phyloP scores from a whole-genome alignment of 2,329 filamentous ascomycete species.

The Alternaria gaisen region DNA sequence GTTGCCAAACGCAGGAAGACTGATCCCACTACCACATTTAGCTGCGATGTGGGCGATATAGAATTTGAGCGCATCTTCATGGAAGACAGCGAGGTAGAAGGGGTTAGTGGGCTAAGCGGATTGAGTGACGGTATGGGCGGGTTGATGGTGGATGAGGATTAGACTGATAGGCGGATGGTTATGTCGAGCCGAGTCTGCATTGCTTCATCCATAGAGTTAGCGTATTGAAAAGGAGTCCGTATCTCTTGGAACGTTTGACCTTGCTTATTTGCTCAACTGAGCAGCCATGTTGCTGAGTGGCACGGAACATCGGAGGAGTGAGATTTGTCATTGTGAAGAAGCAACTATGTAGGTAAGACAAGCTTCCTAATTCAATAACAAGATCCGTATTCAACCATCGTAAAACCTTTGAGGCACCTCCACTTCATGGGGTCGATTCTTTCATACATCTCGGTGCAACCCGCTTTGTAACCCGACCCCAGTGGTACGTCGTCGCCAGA shows the following conservation, averaged over 20 bases:
- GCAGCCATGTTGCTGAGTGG: too few species aligned
- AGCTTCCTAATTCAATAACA: too few species aligned
- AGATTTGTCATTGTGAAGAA: not conserved
- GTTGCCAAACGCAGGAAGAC: slow-evolving; percentile 8
- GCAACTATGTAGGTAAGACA: not conserved
- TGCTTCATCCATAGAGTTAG: not conserved
- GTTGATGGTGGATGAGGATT: slow-evolving; percentile 3
- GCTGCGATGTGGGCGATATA: slow-evolving; percentile 20
- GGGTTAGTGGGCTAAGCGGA: slow-evolving; percentile 5
- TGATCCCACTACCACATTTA: not conserved
- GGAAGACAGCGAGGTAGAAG: slow-evolving; percentile 17
- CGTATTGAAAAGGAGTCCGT: not conserved
- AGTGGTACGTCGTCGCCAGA: not conserved
- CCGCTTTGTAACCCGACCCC: too few species aligned
- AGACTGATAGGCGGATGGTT: not conserved
- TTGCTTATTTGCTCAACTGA: not conserved
- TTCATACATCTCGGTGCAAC: too few species aligned
- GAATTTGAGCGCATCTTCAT: slow-evolving; percentile 33
- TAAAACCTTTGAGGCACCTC: too few species aligned
- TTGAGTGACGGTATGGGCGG: slow-evolving; percentile 13
- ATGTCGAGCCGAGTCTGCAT: not conserved
- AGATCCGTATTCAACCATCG: too few species aligned
- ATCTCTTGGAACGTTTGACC: not conserved
- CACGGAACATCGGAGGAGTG: too few species aligned
- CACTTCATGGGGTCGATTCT: too few species aligned